These are phyloP conservation scores for Lojkania enalia DNA, from an alignment of 2,329 filamentous ascomycete species.

Conservation along the genomic window DNA sequence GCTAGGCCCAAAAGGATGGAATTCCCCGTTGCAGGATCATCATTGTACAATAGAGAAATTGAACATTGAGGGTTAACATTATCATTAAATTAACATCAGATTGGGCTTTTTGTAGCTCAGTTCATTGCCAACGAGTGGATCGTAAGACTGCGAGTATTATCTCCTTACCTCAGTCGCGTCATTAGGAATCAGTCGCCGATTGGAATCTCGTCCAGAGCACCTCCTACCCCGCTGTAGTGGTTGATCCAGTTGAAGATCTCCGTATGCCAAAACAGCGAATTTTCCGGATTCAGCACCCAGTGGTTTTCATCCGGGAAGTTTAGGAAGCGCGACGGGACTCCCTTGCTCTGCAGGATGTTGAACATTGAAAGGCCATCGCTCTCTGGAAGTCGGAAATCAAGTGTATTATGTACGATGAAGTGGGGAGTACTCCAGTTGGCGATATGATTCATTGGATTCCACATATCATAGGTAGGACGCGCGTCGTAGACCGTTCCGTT, in stretches of 20 bases:
- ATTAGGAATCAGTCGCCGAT: slow-evolving; percentile 29
- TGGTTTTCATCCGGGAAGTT: slow-evolving; percentile 80
- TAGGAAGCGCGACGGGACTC: slow-evolving; percentile 75
- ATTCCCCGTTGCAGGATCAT: too few relatives aligned
- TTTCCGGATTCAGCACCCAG: slow-evolving; percentile 87
- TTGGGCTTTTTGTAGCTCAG: background rate
- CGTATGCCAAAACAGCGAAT: slow-evolving; percentile 87
- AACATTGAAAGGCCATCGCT: slow-evolving; percentile 83
- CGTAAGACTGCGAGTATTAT: background rate
- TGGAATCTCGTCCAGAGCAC: slow-evolving; percentile 31
- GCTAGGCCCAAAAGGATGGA: too few relatives aligned
- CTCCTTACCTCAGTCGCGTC: background rate
- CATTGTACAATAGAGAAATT: too few relatives aligned
- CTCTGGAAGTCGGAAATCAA: slow-evolving; percentile 86
- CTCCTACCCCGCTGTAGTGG: slow-evolving; percentile 36
- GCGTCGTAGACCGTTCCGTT: slow-evolving; percentile 40
- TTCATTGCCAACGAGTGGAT: background rate
- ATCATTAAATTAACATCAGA: too few relatives aligned
- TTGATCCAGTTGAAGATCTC: slow-evolving; percentile 48
- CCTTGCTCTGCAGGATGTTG: slow-evolving; percentile 78
- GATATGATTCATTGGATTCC: slow-evolving; percentile 61
- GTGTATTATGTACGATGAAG: slow-evolving; percentile 85
- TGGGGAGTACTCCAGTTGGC: slow-evolving; percentile 82
- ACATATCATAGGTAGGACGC: slow-evolving; percentile 55
- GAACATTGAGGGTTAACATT: too few relatives aligned